Base-by-base conservation (phyloP, 2,329 filamentous ascomycete species). In the Cladosporium cucumerinum region DNA sequence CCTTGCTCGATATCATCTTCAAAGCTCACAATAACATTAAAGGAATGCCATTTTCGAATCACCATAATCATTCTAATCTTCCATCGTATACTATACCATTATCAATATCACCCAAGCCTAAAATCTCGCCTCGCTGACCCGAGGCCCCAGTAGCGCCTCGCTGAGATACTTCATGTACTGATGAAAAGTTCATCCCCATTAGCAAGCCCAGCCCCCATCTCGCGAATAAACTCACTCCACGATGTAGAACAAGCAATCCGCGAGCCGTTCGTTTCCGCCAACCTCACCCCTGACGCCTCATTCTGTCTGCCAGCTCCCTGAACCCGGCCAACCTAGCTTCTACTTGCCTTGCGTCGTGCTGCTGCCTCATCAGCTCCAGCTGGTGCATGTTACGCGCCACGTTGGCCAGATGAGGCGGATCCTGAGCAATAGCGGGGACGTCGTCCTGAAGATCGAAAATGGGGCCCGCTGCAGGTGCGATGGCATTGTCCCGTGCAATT, bases 341-440 rank as follows among this genome's bases (percentile, higher is more conserved):
- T 16, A 14, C 55, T n/a, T 51, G n/a, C 34, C 58, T 52, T 12
- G 26, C 58, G 28, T 61, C 43, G 21, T 61, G 26, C 43, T 52
- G 26, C 28, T 51, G 43, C n/a, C 58, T 36, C 46, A 61, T 25
- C 16, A 36, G 3, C 23, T 61, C 43, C 16, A 61, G 28, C 10
- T 61, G 43, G 46, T 51, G 58, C 43, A 61, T 26, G n/a, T 52
- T 61, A 34, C 36, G 55, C 55, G 23, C 23, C 12, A 58, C 55
- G 5, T 58, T 58, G 23, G 36, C 55, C 51, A 54, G 18, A 12
- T 46, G 39, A 5, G 39, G 39, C 1, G 39, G 39, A 46, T 46
- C 39, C n/a, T 46, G 39, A 46, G 36, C 36, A 43, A 43, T 5
- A 7, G 11, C 32, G 4, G 39, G n/a, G 10, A 21, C n/a, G 18